phyloP scores from a whole-genome alignment of 371 early-diverging fungal species.

The Mortierella sp. region DNA sequence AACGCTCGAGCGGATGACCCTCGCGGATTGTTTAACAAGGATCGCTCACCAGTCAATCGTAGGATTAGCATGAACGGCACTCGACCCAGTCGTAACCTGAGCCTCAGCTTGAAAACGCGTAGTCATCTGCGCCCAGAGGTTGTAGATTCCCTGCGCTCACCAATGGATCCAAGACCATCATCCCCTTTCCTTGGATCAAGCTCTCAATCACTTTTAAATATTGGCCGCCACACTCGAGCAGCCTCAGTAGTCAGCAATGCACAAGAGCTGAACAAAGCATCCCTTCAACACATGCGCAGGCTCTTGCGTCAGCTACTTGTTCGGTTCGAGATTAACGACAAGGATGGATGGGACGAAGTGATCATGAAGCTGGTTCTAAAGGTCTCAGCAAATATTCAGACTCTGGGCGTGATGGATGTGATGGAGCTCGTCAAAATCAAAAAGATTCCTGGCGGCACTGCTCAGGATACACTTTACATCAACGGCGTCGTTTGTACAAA shows the following conservation, averaged over 20 bases:
- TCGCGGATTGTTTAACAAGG: conserved; percentile 47
- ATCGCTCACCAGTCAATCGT: conserved; percentile 41
- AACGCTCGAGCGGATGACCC: conserved; percentile 27
- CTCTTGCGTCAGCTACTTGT: conserved; percentile 66
- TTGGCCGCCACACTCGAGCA: conserved; percentile 55
- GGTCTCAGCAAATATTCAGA: conserved; percentile 73
- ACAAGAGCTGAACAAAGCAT: conserved; percentile 74
- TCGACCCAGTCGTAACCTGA: conserved; percentile 41
- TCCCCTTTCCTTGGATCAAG: conserved; percentile 40
- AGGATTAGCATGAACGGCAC: conserved; percentile 46
- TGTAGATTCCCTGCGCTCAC: conserved; percentile 37
- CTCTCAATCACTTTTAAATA: conserved; percentile 37
- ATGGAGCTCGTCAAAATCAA: conserved; percentile 94
- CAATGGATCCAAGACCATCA: conserved; percentile 42
- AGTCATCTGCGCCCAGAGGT: conserved; percentile 46
- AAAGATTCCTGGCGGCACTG: conserved; percentile 86
- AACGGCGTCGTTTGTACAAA: conserved; percentile 89
- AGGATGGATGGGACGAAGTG: conserved; percentile 77
- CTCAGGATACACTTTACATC: conserved; percentile 80
- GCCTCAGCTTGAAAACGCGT: conserved; percentile 41
- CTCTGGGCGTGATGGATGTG: conserved; percentile 87
- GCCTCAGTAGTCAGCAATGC: conserved; percentile 63
- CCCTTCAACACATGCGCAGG: conserved; percentile 71
- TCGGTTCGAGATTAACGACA: conserved; percentile 48
- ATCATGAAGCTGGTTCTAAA: conserved; percentile 73